These are phyloP conservation scores for Rubia balearica DNA, from an alignment of 305 asterid genomes.

Conservation along the genomic window DNA sequence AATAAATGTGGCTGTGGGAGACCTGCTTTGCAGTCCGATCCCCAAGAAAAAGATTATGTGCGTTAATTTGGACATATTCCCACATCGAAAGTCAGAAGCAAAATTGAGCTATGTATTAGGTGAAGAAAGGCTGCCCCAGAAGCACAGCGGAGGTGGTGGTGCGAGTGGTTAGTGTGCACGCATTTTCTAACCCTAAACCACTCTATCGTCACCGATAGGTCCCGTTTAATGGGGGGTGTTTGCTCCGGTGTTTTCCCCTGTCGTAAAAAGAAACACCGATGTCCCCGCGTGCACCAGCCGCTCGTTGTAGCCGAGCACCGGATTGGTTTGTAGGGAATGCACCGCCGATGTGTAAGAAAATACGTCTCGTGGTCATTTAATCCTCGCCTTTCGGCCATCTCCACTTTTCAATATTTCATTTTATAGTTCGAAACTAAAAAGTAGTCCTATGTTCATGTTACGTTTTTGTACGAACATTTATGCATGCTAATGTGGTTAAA, in stretches of 20 bases:
- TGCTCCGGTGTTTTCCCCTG: constrained; percentile 11
- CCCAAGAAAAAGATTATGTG: no score
- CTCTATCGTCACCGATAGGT: not conserved
- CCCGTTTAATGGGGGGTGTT: not conserved
- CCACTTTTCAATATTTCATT: not conserved
- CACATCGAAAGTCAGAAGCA: not conserved
- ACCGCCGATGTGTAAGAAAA: constrained; percentile 13
- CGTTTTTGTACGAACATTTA: no score
- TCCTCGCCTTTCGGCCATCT: constrained; percentile 11
- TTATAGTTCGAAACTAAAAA: no score
- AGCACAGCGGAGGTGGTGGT: constrained; percentile 10
- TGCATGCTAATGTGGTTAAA: no score
- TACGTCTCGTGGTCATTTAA: not conserved
- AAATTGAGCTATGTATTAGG: not conserved
- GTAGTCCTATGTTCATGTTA: no score
- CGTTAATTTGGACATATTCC: not conserved
- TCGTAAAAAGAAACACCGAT: constrained; percentile 4
- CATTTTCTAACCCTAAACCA: constrained; percentile 3
- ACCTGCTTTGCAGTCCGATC: no score
- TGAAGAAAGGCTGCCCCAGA: not conserved
- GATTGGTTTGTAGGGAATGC: constrained; percentile 10
- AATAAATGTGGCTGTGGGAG: no score
- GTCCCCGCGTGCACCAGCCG: not conserved
- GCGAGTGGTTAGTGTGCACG: not conserved
- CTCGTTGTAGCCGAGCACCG: not conserved